Conservation (phyloP, 371 early-diverging fungal species). For the Saksenaea oblongispora region DNA sequence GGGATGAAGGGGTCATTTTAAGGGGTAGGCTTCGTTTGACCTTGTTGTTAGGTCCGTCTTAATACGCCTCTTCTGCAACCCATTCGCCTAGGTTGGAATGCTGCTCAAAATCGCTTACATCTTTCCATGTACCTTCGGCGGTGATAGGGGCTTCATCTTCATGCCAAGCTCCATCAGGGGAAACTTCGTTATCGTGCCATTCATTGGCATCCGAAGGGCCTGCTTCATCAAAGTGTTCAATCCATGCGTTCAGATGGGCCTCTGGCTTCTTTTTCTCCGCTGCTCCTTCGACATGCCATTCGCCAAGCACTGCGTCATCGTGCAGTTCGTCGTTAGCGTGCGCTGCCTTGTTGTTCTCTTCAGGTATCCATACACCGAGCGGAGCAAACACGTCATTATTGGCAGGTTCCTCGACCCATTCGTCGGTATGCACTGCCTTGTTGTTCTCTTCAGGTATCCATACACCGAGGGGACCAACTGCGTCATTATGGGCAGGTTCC, state of each 20-base stretch:
- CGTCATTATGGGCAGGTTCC: conserved; percentile 8
- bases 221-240: background rate
- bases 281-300: background rate
- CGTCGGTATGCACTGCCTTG: too few species aligned
- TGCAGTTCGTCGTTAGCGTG: too few species aligned
- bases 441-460: background rate
- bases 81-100: conserved; percentile 18
- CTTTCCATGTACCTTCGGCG: conserved; percentile 5
- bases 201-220: background rate
- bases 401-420: conserved; percentile 10
- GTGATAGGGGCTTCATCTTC: conserved; percentile 5
- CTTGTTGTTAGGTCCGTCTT: background rate
- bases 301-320: background rate
- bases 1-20: background rate
- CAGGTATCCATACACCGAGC: background rate
- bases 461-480: background rate
- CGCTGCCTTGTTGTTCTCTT: background rate
- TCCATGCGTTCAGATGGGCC: background rate
- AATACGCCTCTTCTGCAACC: conserved; percentile 15
- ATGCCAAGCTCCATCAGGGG: too few species aligned
- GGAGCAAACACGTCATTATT: background rate
- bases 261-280: background rate
- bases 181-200: background rate
- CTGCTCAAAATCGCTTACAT: conserved; percentile 6
- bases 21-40: background rate